These are phyloP conservation scores for Scutellaria galericulata DNA, from an alignment of 257 asterid species.

Conservation along the genomic window DNA sequence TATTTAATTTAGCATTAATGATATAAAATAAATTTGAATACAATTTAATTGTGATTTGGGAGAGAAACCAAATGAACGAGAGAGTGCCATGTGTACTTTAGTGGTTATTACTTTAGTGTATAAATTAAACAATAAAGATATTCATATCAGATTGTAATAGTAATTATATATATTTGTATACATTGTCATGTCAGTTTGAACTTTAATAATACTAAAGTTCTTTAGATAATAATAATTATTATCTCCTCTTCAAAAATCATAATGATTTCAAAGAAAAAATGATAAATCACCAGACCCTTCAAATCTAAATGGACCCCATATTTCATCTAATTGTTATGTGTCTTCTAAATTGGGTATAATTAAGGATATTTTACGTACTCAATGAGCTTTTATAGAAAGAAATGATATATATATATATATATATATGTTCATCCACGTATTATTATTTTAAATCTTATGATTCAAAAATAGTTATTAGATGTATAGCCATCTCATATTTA, in stretches of 20 bases:
- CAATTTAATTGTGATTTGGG: too few species aligned
- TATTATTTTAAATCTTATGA: too few species aligned
- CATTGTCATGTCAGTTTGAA: background rate
- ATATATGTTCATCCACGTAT: background rate
- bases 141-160: too few species aligned
- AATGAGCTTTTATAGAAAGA: background rate
- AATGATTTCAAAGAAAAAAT: conserved; percentile 33
- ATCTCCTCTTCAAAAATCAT: conserved; percentile 19
- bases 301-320: conserved; percentile 33
- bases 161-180: too few species aligned
- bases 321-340: conserved; percentile 20
- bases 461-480: too few species aligned
- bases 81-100: too few species aligned
- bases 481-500: too few species aligned
- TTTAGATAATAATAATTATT: background rate
- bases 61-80: too few species aligned
- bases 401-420: background rate
- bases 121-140: too few species aligned
- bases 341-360: conserved; percentile 25
- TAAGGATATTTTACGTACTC: background rate
- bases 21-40: too few species aligned
- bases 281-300: conserved; percentile 25
- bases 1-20: too few species aligned
- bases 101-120: too few species aligned
- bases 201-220: conserved; percentile 27